Percentiles rank a stretch among this genome's conserved stretches.
phyloP scores from a whole-genome alignment of 2,329 filamentous ascomycete genomes.

The Phoma sp. region DNA sequence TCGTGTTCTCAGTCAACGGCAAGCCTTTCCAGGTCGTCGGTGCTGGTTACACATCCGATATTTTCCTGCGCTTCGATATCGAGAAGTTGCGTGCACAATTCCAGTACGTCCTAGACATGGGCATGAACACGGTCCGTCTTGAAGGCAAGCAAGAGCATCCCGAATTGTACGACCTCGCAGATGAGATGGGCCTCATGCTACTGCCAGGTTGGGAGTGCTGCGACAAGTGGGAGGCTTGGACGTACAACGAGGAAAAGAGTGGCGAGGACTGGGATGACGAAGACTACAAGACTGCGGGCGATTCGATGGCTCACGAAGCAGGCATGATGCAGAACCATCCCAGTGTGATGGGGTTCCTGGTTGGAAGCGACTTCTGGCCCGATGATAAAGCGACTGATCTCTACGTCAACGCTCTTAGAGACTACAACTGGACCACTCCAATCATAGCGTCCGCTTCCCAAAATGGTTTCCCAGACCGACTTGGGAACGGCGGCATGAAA shows the following conservation, averaged over 20 bases:
- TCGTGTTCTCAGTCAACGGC: conserved; percentile 63
- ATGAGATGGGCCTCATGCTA: conserved; percentile 67
- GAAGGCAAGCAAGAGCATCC: conserved; percentile 72
- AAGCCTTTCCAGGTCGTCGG: conserved; percentile 67
- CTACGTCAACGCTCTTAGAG: conserved; percentile 60
- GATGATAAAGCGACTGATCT: conserved; percentile 63
- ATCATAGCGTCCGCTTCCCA: conserved; percentile 66
- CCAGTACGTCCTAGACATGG: conserved; percentile 65
- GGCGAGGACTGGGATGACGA: conserved; percentile 58
- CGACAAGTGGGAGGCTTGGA: conserved; percentile 72
- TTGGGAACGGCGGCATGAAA: conserved; percentile 68
- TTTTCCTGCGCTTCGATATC: conserved; percentile 66
- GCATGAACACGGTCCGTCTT: conserved; percentile 68
- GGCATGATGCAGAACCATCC: conserved; percentile 67
- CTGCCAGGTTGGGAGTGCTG: conserved; percentile 72
- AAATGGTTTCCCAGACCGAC: conserved; percentile 59
- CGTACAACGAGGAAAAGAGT: conserved; percentile 63
- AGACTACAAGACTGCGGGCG: conserved; percentile 64
- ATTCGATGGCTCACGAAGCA: conserved; percentile 67
- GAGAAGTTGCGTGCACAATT: conserved; percentile 59
- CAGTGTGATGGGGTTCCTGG: conserved; percentile 64
- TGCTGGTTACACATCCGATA: conserved; percentile 67
- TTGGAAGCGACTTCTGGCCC: conserved; percentile 71
- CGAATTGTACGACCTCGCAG: conserved; percentile 65
- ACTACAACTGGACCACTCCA: conserved; percentile 63